These are phyloP conservation scores for Kluyveromyces sp. DNA, from an alignment of 1,139 yeast genomes.

Conservation along the genomic window DNA sequence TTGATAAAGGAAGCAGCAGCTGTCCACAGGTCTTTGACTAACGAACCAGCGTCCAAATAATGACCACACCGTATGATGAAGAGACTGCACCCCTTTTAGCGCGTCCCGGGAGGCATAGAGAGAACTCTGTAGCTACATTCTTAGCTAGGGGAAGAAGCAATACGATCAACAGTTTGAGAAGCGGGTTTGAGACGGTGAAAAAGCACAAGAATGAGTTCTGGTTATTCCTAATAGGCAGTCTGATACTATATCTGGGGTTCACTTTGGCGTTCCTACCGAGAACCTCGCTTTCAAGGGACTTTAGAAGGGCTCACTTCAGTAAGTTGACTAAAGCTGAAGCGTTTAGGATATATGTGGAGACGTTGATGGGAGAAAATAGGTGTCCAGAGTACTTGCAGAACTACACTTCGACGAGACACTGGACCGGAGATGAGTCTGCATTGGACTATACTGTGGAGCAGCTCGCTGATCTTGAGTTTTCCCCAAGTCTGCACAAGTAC, in stretches of 20 bases:
- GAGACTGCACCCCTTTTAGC: conserved; percentile 10
- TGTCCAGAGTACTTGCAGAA: conserved; percentile 35
- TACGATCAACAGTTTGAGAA: conserved; percentile 27
- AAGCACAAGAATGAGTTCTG: conserved; percentile 48
- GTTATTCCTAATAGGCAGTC: conserved; percentile 32
- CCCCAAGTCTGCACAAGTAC: conserved; percentile 49
- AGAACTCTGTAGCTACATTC: conserved; percentile 17
- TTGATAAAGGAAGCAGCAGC: neutral
- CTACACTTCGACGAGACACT: conserved; percentile 35
- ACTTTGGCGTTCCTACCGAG: conserved; percentile 76
- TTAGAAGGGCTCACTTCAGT: conserved; percentile 65
- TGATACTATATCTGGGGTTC: conserved; percentile 38
- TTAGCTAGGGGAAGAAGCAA: conserved; percentile 25
- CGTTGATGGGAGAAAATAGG: conserved; percentile 30
- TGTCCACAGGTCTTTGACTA: too few relatives aligned
- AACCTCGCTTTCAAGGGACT: conserved; percentile 78
- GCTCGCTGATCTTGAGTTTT: conserved; percentile 41
- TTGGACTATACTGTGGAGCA: conserved; percentile 38
- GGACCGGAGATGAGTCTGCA: conserved; percentile 40
- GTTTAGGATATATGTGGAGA: conserved; percentile 42
- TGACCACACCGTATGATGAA: conserved; percentile 2
- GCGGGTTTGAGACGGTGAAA: conserved; percentile 39
- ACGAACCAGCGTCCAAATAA: neutral
- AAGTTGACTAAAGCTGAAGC: conserved; percentile 58
- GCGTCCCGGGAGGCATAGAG: conserved; percentile 8